Base-by-base conservation (phyloP, 768 basidiomycete genomes). In the Leccinum boreale region DNA sequence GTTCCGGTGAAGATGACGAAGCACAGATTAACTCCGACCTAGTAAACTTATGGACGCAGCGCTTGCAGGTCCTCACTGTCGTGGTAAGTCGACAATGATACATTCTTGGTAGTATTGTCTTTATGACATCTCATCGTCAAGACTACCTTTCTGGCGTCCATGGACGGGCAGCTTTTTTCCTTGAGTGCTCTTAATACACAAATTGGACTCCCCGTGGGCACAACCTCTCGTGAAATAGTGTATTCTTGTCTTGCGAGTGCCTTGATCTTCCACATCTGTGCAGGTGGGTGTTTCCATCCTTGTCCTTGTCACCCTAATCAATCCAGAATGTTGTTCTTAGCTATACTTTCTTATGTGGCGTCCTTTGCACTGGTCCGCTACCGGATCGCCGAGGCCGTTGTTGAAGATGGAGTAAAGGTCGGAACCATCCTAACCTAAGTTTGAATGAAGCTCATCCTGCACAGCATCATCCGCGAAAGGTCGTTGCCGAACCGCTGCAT, bases 241-340 rank as follows among this genome's bases (percentile, higher is more conserved):
- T 70, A 72, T 58, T 33, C 64, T 12, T 69, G 67, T 53, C 67
- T 72, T 48, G 45, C 69, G 6, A 72, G 72, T 5, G 70, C 72
- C 23, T 52, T 72, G 44, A 50, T 73, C 33, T 69, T 72, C 49
- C 71, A 73, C 26, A 50, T 74, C 9, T 70, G 62, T 60, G 65
- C 70, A 52, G 5, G 71, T 70, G 42, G 23, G 71, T 63, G 15
- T 33, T 21, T 58, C 55, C 24, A 33, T 5, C 29, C 3, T 58
- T 15, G 28, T 17, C 36, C 8, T 46, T 46, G 35, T 19, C 14
- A 36, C 14, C 11, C 0, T 9, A 5, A 36, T 58, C 26, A 52
- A 44, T 44, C 33, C n/a, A 11, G 39, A 29, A 31, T 11, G 0
- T 31, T 31, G 0, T 31, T 31, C n/a, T 5, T 47, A 72, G 69